Conservation (phyloP, 306 rosid species). For the Quercus wislizeni region DNA sequence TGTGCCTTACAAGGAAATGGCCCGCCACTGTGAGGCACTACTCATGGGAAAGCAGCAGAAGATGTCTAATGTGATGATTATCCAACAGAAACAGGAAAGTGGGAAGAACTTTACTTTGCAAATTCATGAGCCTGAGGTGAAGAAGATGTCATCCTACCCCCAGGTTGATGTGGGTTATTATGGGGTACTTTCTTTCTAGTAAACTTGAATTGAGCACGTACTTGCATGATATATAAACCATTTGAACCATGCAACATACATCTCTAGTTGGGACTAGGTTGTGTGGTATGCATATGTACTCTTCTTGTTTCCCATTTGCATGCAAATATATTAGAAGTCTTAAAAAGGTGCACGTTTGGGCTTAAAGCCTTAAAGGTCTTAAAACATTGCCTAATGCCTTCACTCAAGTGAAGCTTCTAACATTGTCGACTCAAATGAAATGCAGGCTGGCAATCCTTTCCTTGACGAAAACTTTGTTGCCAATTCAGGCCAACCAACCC, state of each 20-base stretch:
- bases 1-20: constrained; percentile 78
- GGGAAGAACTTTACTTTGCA: constrained; percentile 21
- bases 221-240: constrained; percentile 9
- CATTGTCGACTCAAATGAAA: constrained; percentile 17
- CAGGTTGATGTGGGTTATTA: constrained; percentile 1
- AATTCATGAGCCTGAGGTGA: constrained; percentile 33
- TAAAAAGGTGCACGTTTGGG: not conserved
- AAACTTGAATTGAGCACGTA: constrained; percentile 10
- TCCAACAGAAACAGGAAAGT: constrained; percentile 43
- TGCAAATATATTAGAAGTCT: not conserved
- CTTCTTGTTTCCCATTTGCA: not conserved
- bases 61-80: constrained; percentile 70
- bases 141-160: constrained; percentile 19
- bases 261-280: not conserved
- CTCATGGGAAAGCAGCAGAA: constrained; percentile 68
- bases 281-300: not conserved
- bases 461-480: constrained; percentile 24
- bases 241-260: not conserved
- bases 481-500: constrained; percentile 30
- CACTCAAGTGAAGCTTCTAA: constrained; percentile 23
- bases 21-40: constrained; percentile 74
- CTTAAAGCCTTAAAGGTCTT: not conserved
- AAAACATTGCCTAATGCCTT: not conserved
- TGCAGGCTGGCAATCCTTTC: constrained; percentile 50
- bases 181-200: constrained; percentile 41